Evolutionary conservation across 2,329 filamentous ascomycete genomes (phyloP).

Genomic region (Fusarium torreyae): DNA sequence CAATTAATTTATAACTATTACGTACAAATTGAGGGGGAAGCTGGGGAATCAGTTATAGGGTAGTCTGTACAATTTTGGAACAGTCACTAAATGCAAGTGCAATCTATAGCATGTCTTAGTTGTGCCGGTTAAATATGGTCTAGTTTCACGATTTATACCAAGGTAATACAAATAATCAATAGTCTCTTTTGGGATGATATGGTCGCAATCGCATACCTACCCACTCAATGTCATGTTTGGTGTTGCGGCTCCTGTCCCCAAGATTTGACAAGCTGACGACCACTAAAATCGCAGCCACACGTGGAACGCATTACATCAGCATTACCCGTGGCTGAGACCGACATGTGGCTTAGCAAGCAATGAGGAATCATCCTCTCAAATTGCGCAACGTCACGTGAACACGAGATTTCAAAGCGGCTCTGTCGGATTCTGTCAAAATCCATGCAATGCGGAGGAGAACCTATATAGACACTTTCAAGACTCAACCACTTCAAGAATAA

Average conservation of each 20-base stretch:
- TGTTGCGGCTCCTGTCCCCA: background rate
- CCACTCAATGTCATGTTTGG: too few species aligned
- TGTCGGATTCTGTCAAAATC: constrained; percentile 40
- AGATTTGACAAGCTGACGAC: background rate
- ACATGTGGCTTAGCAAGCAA: constrained; percentile 16
- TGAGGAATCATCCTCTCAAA: constrained; percentile 24
- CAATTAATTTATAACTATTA: constrained; percentile 1
- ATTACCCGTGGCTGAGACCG: constrained; percentile 3
- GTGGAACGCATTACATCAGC: background rate
- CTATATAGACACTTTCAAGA: constrained; percentile 23
- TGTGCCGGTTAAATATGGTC: too few species aligned
- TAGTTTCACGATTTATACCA: too few species aligned
- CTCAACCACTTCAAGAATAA: background rate
- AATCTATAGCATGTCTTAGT: too few species aligned
- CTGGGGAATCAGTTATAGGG: constrained; percentile 16
- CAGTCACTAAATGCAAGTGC: too few species aligned
- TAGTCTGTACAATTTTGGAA: constrained; percentile 1
- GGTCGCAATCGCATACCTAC: too few species aligned
- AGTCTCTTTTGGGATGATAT: too few species aligned
- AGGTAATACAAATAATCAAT: too few species aligned
- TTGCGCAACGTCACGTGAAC: constrained; percentile 44
- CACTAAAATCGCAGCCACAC: background rate
- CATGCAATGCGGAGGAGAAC: constrained; percentile 25
- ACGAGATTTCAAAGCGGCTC: constrained; percentile 43
- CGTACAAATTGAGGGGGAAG: background rate